Conservation (phyloP, 176 grass and related monocot species). For the Oryza officinalis region DNA sequence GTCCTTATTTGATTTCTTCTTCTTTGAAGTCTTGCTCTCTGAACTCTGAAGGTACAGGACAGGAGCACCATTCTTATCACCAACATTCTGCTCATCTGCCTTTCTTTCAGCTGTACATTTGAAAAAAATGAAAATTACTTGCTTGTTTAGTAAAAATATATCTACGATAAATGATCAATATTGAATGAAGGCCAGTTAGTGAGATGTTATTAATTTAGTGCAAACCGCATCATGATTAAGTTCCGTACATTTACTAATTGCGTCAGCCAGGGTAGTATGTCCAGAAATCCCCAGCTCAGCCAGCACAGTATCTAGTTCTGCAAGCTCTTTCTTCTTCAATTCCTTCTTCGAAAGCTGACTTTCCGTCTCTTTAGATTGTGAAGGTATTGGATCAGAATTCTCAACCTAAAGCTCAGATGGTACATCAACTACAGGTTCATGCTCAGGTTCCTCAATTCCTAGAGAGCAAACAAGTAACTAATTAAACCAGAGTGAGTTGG, state of each 20-base stretch:
- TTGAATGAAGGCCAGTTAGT: not conserved
- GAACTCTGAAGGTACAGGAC: not conserved
- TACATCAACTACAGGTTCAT: conserved; percentile 51
- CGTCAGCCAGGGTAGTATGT: conserved; percentile 1
- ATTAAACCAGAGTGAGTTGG: not conserved
- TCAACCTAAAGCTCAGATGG: conserved; percentile 23
- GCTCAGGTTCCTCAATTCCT: conserved; percentile 54
- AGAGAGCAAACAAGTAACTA: conserved; percentile 13
- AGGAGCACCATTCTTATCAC: conserved; percentile 5
- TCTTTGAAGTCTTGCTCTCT: conserved; percentile 60
- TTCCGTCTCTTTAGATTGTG: conserved; percentile 57
- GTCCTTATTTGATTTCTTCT: conserved; percentile 69
- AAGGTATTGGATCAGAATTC: conserved; percentile 33
- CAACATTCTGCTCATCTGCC: not conserved
- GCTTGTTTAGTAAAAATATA: conserved; percentile 2
- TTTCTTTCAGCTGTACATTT: conserved; percentile 39
- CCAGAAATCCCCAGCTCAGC: conserved; percentile 60
- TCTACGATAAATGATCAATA: not conserved
- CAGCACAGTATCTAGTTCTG: conserved; percentile 71
- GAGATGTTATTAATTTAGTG: not conserved
- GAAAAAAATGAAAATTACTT: not conserved
- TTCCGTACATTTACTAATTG: conserved; percentile 23
- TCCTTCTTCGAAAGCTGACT: conserved; percentile 82
- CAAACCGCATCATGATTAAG: not conserved
- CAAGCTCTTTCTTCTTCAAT: conserved; percentile 72